Percentiles rank a stretch among this genome's conserved stretches.
Evolutionary conservation across 2,329 filamentous ascomycete species (phyloP).

Genomic region (Didymella segeticola): DNA sequence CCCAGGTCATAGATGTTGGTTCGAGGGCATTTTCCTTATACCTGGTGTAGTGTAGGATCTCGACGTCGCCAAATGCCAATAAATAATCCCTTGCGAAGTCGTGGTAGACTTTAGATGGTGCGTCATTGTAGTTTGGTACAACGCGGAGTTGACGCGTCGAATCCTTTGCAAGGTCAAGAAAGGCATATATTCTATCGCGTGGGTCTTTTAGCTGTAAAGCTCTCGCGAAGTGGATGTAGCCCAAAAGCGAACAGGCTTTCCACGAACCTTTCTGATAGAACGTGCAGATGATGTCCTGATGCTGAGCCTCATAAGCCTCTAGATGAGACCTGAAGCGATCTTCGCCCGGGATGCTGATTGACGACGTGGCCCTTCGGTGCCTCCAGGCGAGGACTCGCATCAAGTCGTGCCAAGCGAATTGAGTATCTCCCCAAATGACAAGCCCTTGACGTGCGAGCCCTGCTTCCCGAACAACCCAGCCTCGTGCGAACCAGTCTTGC

Average conservation of each 20-base stretch:
- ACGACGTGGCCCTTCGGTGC: background rate
- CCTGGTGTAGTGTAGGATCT: slow-evolving; percentile 14
- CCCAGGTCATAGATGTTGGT: slow-evolving; percentile 10
- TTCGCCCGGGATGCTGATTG: slow-evolving; percentile 1
- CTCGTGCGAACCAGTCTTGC: background rate
- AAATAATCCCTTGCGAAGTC: slow-evolving; percentile 16
- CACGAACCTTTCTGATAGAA: slow-evolving; percentile 5
- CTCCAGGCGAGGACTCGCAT: slow-evolving; percentile 10
- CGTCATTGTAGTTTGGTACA: slow-evolving; percentile 16
- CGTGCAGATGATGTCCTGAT: background rate
- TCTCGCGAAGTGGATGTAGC: slow-evolving; percentile 18
- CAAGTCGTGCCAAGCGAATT: slow-evolving; percentile 2
- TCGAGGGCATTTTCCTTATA: slow-evolving; percentile 3
- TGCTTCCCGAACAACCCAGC: background rate
- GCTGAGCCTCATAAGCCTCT: slow-evolving; percentile 2
- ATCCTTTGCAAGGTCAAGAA: slow-evolving; percentile 18
- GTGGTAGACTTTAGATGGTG: slow-evolving; percentile 12
- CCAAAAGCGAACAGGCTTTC: background rate
- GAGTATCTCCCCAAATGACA: slow-evolving; percentile 9
- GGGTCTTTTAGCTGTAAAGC: slow-evolving; percentile 7
- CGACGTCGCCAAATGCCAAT: background rate
- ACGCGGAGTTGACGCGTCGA: background rate
- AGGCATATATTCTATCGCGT: slow-evolving; percentile 19
- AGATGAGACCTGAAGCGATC: slow-evolving; percentile 5
- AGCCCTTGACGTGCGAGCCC: background rate